Percentiles rank a stretch among this genome's conserved stretches.
These are phyloP conservation scores for Annona cherimola DNA, from an alignment of 164 flowering plant genomes.

Conservation along the genomic window DNA sequence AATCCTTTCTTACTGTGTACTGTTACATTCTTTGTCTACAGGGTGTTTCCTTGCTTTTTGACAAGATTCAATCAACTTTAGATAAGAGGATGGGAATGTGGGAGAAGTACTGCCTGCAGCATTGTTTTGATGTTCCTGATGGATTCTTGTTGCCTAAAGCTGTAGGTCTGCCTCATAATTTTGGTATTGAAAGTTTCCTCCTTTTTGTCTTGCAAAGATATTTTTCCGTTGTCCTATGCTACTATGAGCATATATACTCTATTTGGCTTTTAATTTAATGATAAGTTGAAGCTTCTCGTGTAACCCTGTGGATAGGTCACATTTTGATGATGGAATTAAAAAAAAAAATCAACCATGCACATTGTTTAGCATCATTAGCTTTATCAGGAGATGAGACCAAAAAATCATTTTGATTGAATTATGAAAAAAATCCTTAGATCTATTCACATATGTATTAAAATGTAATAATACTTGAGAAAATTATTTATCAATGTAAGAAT, in stretches of 20 bases:
- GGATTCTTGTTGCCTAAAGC: slow-evolving; percentile 50
- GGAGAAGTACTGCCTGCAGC: slow-evolving; percentile 69
- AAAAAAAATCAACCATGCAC: no score
- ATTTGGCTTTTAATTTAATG: no score
- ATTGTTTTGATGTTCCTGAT: slow-evolving; percentile 68
- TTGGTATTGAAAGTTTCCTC: neutral
- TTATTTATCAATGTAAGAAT: no score
- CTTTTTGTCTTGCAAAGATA: neutral
- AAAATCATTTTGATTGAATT: no score
- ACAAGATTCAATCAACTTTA: slow-evolving; percentile 42
- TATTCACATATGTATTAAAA: no score
- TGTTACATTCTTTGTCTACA: slow-evolving; percentile 17
- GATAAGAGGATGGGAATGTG: slow-evolving; percentile 58
- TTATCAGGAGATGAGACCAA: no score
- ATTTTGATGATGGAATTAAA: no score
- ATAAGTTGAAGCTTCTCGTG: neutral
- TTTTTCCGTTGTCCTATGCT: neutral
- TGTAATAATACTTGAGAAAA: no score
- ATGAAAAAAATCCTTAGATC: no score
- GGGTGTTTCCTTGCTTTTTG: slow-evolving; percentile 46
- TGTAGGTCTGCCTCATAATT: slow-evolving; percentile 31
- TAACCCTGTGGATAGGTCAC: neutral
- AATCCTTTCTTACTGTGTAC: no score
- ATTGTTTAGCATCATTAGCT: no score
- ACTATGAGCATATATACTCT: no score